These are phyloP conservation scores for Paxillus rubicundulus DNA, from an alignment of 768 basidiomycete species.

Conservation along the genomic window DNA sequence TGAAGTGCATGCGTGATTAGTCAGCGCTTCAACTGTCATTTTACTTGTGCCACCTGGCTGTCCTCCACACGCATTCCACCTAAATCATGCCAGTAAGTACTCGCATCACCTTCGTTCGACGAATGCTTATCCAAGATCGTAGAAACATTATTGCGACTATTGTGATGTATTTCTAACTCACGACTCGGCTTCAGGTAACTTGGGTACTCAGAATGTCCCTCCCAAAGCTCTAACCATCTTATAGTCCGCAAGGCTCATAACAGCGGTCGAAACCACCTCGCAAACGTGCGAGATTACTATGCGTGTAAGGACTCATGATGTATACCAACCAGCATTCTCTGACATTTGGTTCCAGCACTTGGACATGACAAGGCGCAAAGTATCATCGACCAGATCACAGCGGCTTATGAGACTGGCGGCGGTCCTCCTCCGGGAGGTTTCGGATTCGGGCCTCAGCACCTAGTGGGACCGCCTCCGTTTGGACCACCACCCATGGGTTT, in stretches of 20 bases:
- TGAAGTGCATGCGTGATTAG: conserved; percentile 20
- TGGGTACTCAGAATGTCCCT: background rate
- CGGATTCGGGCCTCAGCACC: conserved; percentile 80
- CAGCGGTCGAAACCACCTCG: conserved; percentile 92
- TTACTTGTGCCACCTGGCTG: too few species aligned
- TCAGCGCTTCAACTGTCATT: conserved; percentile 20
- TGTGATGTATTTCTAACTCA: conserved; percentile 94
- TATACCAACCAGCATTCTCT: background rate
- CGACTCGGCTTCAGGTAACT: conserved; percentile 85
- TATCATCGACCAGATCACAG: conserved; percentile 98
- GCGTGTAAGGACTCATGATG: conserved; percentile 57
- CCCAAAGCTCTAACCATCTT: conserved; percentile 9
- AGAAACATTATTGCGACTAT: conserved; percentile 95
- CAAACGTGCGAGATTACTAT: conserved; percentile 97
- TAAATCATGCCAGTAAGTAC: conserved; percentile 61
- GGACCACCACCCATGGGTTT: conserved; percentile 55
- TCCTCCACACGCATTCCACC: conserved; percentile 25
- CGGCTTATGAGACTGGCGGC: conserved; percentile 83
- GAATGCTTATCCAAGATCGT: conserved; percentile 8
- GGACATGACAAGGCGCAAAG: conserved; percentile 97
- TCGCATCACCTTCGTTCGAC: background rate
- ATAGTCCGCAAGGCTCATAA: conserved; percentile 97
- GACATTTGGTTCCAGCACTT: conserved; percentile 49
- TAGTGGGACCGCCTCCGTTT: conserved; percentile 54
- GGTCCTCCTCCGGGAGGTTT: conserved; percentile 88